Evolutionary conservation across 1,284 basidiomycete genomes (phyloP).

Genomic region (Naganishia cerealis): DNA sequence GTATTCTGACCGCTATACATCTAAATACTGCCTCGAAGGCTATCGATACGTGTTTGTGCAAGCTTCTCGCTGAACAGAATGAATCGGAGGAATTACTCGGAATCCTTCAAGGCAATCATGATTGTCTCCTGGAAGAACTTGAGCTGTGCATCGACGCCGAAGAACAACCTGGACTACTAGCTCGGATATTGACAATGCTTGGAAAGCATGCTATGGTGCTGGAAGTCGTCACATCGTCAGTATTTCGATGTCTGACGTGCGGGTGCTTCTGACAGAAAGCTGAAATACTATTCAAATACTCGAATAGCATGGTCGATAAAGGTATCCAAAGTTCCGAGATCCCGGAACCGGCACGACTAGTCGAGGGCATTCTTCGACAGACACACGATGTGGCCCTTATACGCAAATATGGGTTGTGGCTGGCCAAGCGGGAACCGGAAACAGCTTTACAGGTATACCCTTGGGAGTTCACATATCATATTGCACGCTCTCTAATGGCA

Average conservation of each 20-base stretch:
- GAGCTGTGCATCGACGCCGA: slow-evolving; percentile 62
- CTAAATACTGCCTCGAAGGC: slow-evolving; percentile 55
- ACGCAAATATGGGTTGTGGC: slow-evolving; percentile 76
- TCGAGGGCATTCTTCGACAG: slow-evolving; percentile 65
- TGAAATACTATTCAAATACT: slow-evolving; percentile 23
- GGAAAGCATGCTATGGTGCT: slow-evolving; percentile 65
- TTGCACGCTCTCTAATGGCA: slow-evolving; percentile 39
- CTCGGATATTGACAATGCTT: slow-evolving; percentile 63
- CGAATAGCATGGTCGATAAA: slow-evolving; percentile 67
- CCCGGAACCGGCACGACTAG: slow-evolving; percentile 66
- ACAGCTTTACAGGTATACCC: slow-evolving; percentile 66
- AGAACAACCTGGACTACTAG: slow-evolving; percentile 66
- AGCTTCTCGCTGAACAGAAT: slow-evolving; percentile 67
- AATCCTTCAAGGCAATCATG: slow-evolving; percentile 64
- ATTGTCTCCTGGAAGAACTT: slow-evolving; percentile 65
- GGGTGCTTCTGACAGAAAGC: not conserved
- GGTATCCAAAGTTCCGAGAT: slow-evolving; percentile 67
- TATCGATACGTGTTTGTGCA: slow-evolving; percentile 77
- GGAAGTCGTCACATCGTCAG: slow-evolving; percentile 70
- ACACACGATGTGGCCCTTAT: slow-evolving; percentile 65
- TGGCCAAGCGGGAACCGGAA: slow-evolving; percentile 67
- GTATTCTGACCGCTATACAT: not conserved
- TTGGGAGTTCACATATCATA: not conserved
- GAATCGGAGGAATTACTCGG: slow-evolving; percentile 65
- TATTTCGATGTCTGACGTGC: slow-evolving; percentile 26